Conservation (phyloP, 495 filamentous ascomycete species). For the Hypoxylon trugodes region DNA sequence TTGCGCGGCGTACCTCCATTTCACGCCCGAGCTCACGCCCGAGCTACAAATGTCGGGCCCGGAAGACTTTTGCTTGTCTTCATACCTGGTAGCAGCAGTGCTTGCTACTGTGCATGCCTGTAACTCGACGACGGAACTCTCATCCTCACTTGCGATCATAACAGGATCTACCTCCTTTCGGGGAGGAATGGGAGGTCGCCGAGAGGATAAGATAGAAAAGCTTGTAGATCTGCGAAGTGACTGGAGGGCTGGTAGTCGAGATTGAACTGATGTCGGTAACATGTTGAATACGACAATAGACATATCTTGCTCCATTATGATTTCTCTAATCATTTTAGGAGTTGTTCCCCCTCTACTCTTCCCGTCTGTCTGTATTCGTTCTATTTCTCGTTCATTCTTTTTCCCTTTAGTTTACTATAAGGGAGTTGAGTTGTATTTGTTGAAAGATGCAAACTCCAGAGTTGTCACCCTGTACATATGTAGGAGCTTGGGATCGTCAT, state of each 20-base stretch:
- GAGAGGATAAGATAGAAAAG: conserved; percentile 28
- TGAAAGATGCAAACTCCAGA: conserved; percentile 6
- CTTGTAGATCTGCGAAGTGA: conserved; percentile 39
- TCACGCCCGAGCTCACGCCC: conserved; percentile 33
- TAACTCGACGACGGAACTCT: conserved; percentile 22
- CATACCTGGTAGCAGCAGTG: neutral
- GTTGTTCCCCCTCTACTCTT: neutral
- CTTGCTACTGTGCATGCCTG: conserved; percentile 9
- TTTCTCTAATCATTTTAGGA: conserved; percentile 4
- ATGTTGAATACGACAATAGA: conserved; percentile 43
- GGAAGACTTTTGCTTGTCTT: neutral
- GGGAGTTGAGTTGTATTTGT: too few species aligned
- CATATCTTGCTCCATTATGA: conserved; percentile 39
- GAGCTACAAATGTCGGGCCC: neutral
- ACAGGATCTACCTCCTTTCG: conserved; percentile 22
- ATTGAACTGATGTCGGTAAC: conserved; percentile 43
- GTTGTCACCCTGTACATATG: too few species aligned
- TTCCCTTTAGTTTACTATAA: neutral
- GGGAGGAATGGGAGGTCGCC: conserved; percentile 6
- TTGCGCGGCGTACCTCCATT: conserved; percentile 47
- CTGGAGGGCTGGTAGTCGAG: conserved; percentile 36
- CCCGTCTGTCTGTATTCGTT: neutral
- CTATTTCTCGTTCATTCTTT: too few species aligned
- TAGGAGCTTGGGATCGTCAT: neutral
- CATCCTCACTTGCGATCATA: conserved; percentile 16